These are phyloP conservation scores for Backusella australiensis DNA, from an alignment of 192 early-diverging fungal species.

Conservation along the genomic window DNA sequence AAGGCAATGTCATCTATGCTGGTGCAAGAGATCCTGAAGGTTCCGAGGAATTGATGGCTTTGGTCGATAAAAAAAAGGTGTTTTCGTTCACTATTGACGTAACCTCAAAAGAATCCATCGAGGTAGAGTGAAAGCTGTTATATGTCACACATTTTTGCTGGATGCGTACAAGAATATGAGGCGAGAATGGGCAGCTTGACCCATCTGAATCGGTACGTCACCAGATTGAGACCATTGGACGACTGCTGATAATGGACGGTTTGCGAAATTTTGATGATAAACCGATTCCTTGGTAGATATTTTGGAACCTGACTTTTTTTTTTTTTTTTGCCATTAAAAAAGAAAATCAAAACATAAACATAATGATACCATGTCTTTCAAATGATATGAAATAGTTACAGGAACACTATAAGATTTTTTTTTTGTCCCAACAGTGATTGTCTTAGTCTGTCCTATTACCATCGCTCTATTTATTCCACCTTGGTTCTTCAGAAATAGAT, in stretches of 20 bases:
- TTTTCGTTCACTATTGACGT: slow-evolving; percentile 26
- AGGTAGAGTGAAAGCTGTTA: not conserved
- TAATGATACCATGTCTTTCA: too few species aligned
- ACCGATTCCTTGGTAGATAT: too few species aligned
- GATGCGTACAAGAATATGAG: slow-evolving; percentile 27
- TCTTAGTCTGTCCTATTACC: too few species aligned
- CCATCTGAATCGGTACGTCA: not conserved
- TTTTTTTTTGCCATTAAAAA: too few species aligned
- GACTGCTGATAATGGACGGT: not conserved
- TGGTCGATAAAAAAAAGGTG: slow-evolving; percentile 24
- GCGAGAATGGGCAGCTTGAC: not conserved
- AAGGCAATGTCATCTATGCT: slow-evolving; percentile 20
- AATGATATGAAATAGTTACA: too few species aligned
- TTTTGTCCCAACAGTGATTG: too few species aligned
- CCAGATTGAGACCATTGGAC: slow-evolving; percentile 8
- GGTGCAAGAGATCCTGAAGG: slow-evolving; percentile 17
- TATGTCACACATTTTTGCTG: not conserved
- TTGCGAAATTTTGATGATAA: too few species aligned
- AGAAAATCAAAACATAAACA: too few species aligned
- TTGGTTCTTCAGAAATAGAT: too few species aligned
- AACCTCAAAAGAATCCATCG: slow-evolving; percentile 3
- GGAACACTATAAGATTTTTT: too few species aligned
- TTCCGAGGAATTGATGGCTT: slow-evolving; percentile 6
- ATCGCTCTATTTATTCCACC: too few species aligned
- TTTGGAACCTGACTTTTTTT: too few species aligned